phyloP scores from a whole-genome alignment of 164 flowering plant species.

The Vitis riparia region DNA sequence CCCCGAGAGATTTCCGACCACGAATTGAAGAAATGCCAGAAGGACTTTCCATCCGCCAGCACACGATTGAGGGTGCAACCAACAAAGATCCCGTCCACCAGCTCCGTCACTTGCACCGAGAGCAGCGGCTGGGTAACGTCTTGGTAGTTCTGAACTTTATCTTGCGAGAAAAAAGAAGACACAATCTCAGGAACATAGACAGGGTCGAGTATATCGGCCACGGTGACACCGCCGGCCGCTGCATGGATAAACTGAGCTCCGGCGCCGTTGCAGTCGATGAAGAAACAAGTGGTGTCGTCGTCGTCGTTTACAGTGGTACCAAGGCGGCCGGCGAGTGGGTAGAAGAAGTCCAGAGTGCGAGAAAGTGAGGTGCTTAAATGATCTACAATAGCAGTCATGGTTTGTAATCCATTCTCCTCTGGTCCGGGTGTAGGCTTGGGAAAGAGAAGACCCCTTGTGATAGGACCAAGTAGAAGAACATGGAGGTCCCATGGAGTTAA shows the following conservation, averaged over 20 bases:
- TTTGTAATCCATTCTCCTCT: neutral
- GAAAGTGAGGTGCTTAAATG: conserved; percentile 39
- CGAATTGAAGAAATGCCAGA: conserved; percentile 48
- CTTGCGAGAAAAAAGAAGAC: conserved; percentile 31
- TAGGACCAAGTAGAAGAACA: conserved; percentile 11
- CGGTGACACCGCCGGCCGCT: conserved; percentile 16
- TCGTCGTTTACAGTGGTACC: conserved; percentile 2
- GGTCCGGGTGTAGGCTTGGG: conserved; percentile 12
- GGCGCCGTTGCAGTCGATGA: conserved; percentile 32
- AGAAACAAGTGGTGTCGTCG: conserved; percentile 22
- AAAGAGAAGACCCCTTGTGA: conserved; percentile 56
- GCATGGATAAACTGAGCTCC: conserved; percentile 58
- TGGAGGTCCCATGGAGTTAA: conserved; percentile 46
- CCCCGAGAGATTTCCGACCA: conserved; percentile 47
- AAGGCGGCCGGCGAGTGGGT: conserved; percentile 49
- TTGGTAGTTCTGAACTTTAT: conserved; percentile 21
- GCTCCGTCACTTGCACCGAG: conserved; percentile 46
- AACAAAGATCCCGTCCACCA: conserved; percentile 40
- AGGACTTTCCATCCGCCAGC: conserved; percentile 37
- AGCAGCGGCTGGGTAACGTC: conserved; percentile 33
- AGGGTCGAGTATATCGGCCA: conserved; percentile 36
- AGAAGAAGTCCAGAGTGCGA: conserved; percentile 27
- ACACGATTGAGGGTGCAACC: conserved; percentile 39
- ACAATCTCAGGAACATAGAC: conserved; percentile 26
- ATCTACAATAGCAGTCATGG: neutral